Evolutionary conservation across 2,329 filamentous ascomycete species (phyloP).

Genomic region (Coniella vitis): DNA sequence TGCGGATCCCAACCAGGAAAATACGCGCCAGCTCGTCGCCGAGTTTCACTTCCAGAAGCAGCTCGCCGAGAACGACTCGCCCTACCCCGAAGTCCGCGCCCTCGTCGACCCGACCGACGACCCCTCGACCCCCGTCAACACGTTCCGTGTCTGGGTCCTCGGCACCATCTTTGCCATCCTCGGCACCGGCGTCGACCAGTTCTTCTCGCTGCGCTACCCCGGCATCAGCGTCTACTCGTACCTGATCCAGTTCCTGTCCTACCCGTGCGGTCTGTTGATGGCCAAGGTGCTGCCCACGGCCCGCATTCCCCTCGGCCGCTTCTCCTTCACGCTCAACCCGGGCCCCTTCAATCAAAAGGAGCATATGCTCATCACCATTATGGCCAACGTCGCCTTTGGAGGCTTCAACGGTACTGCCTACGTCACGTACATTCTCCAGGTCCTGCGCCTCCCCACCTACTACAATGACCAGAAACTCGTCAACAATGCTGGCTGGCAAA

Average conservation of each 20-base stretch:
- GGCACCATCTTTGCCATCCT: slow-evolving; percentile 44
- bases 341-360: slow-evolving; percentile 54
- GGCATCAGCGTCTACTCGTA: slow-evolving; percentile 47
- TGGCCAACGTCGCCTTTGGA: slow-evolving; percentile 46
- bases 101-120: slow-evolving; percentile 52
- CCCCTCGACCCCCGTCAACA: slow-evolving; percentile 41
- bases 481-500: slow-evolving; percentile 40
- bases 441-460: slow-evolving; percentile 28
- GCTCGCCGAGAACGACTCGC: slow-evolving; percentile 20
- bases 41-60: slow-evolving; percentile 8
- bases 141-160: slow-evolving; percentile 48
- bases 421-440: slow-evolving; percentile 8
- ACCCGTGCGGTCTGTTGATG: slow-evolving; percentile 44
- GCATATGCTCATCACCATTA: slow-evolving; percentile 52
- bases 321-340: slow-evolving; percentile 45
- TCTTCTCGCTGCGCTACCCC: slow-evolving; percentile 52
- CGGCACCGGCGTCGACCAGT: slow-evolving; percentile 47
- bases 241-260: slow-evolving; percentile 51
- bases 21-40: slow-evolving; percentile 5
- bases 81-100: slow-evolving; percentile 50
- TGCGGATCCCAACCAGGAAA: slow-evolving; percentile 6
- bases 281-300: slow-evolving; percentile 45
- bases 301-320: slow-evolving; percentile 41
- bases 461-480: slow-evolving; percentile 47
- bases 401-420: slow-evolving; percentile 9